Conservation (phyloP, 192 early-diverging fungal genomes). For the Linnemannia elongata region DNA sequence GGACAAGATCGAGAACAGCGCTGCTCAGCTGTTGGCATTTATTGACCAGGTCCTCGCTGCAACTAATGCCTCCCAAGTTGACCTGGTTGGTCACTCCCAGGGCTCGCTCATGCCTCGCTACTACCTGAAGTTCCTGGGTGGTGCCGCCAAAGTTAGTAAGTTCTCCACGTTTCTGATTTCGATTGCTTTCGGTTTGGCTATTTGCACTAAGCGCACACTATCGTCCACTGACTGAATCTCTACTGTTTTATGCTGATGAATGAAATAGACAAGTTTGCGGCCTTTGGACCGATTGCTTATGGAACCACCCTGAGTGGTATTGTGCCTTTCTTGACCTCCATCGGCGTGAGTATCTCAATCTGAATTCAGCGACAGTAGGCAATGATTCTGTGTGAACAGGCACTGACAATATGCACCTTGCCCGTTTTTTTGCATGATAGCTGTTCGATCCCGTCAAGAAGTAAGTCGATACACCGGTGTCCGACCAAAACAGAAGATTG, state of each 20-base stretch:
- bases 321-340: neutral
- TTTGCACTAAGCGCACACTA: too few relatives aligned
- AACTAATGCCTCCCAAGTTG: conserved; percentile 1
- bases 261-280: neutral
- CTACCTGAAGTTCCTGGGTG: conserved; percentile 16
- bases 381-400: too few relatives aligned
- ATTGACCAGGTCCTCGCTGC: conserved; percentile 11
- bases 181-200: neutral
- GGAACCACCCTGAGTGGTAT: neutral
- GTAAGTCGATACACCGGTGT: neutral
- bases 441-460: conserved; percentile 5
- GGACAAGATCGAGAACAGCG: conserved; percentile 12
- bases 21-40: neutral
- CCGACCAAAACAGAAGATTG: too few relatives aligned
- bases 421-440: neutral
- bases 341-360: neutral
- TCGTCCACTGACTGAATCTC: neutral
- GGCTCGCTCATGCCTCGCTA: conserved; percentile 10
- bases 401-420: neutral
- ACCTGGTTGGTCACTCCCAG: conserved; percentile 12
- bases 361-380: neutral
- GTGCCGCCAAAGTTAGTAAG: conserved; percentile 14
- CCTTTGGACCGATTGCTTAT: neutral
- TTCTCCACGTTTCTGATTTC: neutral
- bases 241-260: neutral